Evolutionary conservation across 2,329 filamentous ascomycete species (phyloP), one percentile per base, ranked within the genome.

Genomic region (Nemania sp.): DNA sequence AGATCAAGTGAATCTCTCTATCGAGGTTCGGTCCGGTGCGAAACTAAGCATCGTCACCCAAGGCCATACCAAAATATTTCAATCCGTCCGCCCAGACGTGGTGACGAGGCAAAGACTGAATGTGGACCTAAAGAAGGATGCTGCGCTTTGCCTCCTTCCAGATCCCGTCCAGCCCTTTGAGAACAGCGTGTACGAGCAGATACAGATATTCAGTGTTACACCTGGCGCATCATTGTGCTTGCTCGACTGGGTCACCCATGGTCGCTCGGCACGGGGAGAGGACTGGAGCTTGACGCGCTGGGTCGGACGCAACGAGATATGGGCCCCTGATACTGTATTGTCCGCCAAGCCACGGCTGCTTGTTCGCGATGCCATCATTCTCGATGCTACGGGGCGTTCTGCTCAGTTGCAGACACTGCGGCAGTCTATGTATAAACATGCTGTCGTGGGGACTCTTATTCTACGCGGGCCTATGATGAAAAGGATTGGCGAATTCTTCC

Each of bases 1-100:
- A 36, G 94, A 99, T 71, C 78, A 82, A 60, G 87, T 97, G 70
- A 78, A 86, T 65, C 81, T 99, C 22, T 76, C 78, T 17, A 81
- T 96, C 57, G 79, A 80, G 8, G 77, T 96, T 42, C 81, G 83
- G 9, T 63, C 78, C 2, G 73, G 75, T 2, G 86, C 90, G 4
- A 86, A 84, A 56, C 81, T 97, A 49, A 84, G 79, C 63, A 73
- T 86, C 30, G 81, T 83, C 55, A 87, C 84, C 0, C 84, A 86
- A 76, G 93, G 93, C 47, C 91, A 91, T 73, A 97, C 94, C 56
- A 99, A 97, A 75, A 86, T 99, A 64, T 97, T 96, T 81, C 96
- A 94, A 69, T 89, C 91, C 1, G 71, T 82, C 42, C 75, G 77
- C 49, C 73, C 73, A 30, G 74, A 80, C 36, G 71, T 82, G 11